A percentile compares a stretch with the other conserved stretches of the same genome.
Conservation (phyloP, 805 yeast species). For the Hanseniaspora vineae region DNA sequence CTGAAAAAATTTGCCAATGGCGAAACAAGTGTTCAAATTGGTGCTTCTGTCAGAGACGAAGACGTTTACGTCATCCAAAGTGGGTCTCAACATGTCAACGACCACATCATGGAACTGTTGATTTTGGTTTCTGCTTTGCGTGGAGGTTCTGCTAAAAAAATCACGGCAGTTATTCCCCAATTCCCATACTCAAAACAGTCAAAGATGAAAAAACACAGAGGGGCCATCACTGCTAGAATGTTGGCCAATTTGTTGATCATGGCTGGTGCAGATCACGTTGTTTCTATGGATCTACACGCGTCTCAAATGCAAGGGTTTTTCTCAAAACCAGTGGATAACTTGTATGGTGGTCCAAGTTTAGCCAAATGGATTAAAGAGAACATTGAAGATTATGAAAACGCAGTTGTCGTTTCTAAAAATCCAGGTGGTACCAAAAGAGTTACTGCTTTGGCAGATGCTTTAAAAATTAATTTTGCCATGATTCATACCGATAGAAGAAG, state of each 20-base stretch:
- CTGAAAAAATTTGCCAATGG: conserved; percentile 92
- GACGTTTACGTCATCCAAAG: conserved; percentile 90
- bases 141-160: conserved; percentile 96
- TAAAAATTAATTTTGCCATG: conserved; percentile 96
- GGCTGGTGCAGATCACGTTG: conserved; percentile 99
- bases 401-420: conserved; percentile 92
- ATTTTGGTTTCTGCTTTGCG: conserved; percentile 90
- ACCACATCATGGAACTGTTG: conserved; percentile 90
- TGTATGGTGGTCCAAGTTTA: conserved; percentile 91
- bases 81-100: conserved; percentile 78
- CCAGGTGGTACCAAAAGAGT: conserved; percentile 99
- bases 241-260: conserved; percentile 85
- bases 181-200: conserved; percentile 96
- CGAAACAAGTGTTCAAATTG: conserved; percentile 92
- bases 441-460: conserved; percentile 92
- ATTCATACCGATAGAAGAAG: conserved; percentile 96
- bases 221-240: conserved; percentile 98
- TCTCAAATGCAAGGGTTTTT: conserved; percentile 99
- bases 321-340: conserved; percentile 91
- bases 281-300: conserved; percentile 92
- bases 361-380: conserved; percentile 93
- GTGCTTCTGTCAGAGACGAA: conserved; percentile 91
- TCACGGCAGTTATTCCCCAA: conserved; percentile 92
- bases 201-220: conserved; percentile 97
- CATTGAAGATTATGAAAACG: conserved; percentile 63